Base-by-base conservation (phyloP, 2,329 filamentous ascomycete species). In the Paraconiothyrium brasiliense region DNA sequence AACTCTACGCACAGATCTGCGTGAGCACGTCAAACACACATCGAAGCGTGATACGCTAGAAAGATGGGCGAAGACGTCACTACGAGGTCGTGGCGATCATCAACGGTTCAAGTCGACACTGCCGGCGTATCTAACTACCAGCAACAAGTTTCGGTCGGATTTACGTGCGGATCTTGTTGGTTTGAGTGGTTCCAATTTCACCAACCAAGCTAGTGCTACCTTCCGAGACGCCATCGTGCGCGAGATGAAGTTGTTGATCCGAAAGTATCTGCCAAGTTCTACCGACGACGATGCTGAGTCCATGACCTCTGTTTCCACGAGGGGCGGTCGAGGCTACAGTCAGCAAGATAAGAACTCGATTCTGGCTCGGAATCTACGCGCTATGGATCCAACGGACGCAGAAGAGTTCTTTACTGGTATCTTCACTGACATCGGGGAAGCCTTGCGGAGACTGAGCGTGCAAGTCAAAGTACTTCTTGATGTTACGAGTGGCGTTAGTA, bases 381-480 rank as follows among this genome's bases (percentile, higher is more conserved):
- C 92, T 0, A 82, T 99, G 61, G 93, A 96, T 57, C 84, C 92
- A 1, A 89, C 90, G 59, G 93, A 97, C 78, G 92, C 93, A 0
- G 94, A 98, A 78, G 87, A 89, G 7, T 86, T 98, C 69, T 85
- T 98, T 14, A 84, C 89, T 34, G 92, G 88, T 60, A 91, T 97
- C 16, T 99, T 98, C 73, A 90, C 93, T 20, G 89, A 91, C 37
- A 90, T 97, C 9, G 91, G 94, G 4, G 95, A 99, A 80, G 92
- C 92, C 3, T 78, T 99, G 51, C 86, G 95, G 59, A 87, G 95
- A 71, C 82, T 97, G 8, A 93, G 92, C 20, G 94, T 93, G 0
- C 94, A 98, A 76, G 91, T 95, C 58, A 99, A 99, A 77, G 89
- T 98, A 10, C 81, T 99, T n/a, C 84, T 99, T 10, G 95, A 99